Base-by-base conservation (phyloP, 2,329 filamentous ascomycete genomes). In the Pezicula rhizophila region DNA sequence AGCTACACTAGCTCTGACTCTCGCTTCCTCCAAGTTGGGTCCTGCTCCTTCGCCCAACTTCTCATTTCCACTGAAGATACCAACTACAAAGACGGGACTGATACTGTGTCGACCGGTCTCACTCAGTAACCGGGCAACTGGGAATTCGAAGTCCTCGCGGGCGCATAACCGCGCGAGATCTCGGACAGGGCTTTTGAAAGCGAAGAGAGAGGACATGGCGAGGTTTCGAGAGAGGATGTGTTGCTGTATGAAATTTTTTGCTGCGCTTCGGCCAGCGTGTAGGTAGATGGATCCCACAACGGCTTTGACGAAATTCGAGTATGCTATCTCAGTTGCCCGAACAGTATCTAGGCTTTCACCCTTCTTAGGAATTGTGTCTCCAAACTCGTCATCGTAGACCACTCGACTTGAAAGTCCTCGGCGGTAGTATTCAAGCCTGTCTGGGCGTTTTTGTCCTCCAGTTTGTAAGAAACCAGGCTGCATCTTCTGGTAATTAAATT, bases 21-120 rank as follows among this genome's bases (percentile, higher is more conserved):
- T 81, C 28, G 87, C 92, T 60, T 89, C 80, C 57, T 89, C 77
- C 49, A 97, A 73, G 67, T 80, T 91, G 43, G 85, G 73, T 20
- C 87, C 93, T 17, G 84, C 78, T n/a, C 84, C 93, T 72, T 99
- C 92, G 48, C 92, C 93, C 38, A 99, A 76, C 77, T 93, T 92
- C 66, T 99, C 91, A 52, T 77, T 75, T 45, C 92, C 93, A 57
- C 87, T 95, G 73, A 87, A 99, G 53, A 99, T 91, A 50, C 92
- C 93, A 12, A 99, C 91, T 26, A 96, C 83, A 63, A 85, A 97
- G 14, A 99, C 93, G 14, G 93, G 92, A 51, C 87, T 87, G 66
- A 87, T 81, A 61, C 87, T 93, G 58, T 79, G 68, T 50, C 93
- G 82, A 65, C 93, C 93, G 3, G 93, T 97, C 74, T 99, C 93